Conservation (phyloP, 306 rosid species). For the Quercus wislizeni region DNA sequence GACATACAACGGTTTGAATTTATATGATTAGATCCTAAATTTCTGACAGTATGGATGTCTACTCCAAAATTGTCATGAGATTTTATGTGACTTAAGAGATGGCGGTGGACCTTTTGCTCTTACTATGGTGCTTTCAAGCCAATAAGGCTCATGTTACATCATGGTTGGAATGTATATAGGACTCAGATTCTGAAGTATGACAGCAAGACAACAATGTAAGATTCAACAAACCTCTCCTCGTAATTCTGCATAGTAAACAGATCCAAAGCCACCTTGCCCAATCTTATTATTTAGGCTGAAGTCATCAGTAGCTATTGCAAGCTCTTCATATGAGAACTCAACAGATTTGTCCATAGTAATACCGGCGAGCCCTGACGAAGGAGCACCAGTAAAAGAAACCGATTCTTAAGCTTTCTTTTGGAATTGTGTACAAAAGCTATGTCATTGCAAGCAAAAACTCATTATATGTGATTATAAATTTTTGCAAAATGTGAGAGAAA, state of each 20-base stretch:
- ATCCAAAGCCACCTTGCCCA: slow-evolving; percentile 78
- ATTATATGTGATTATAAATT: background rate
- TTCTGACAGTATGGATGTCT: too few relatives aligned
- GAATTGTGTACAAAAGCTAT: too few relatives aligned
- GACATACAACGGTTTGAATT: too few relatives aligned
- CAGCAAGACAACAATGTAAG: background rate
- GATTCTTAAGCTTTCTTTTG: slow-evolving; percentile 40
- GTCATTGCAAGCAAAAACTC: background rate
- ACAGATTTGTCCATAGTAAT: slow-evolving; percentile 76
- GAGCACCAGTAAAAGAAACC: slow-evolving; percentile 5
- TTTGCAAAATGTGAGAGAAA: background rate
- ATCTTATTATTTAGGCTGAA: slow-evolving; percentile 48
- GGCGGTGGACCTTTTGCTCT: background rate
- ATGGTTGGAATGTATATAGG: background rate
- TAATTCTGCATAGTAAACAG: slow-evolving; percentile 65
- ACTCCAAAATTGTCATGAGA: background rate
- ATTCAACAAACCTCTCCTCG: slow-evolving; percentile 59
- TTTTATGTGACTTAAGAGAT: background rate
- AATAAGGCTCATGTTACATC: background rate
- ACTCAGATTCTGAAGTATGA: background rate
- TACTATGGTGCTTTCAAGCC: too few relatives aligned
- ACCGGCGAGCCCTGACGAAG: slow-evolving; percentile 45
- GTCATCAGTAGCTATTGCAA: slow-evolving; percentile 56
- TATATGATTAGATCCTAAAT: too few relatives aligned
- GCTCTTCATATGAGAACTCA: slow-evolving; percentile 70